Evolutionary conservation across 805 yeast species (phyloP), one percentile per base, ranked within the genome.

Genomic region (Lipomyces anomalus): DNA sequence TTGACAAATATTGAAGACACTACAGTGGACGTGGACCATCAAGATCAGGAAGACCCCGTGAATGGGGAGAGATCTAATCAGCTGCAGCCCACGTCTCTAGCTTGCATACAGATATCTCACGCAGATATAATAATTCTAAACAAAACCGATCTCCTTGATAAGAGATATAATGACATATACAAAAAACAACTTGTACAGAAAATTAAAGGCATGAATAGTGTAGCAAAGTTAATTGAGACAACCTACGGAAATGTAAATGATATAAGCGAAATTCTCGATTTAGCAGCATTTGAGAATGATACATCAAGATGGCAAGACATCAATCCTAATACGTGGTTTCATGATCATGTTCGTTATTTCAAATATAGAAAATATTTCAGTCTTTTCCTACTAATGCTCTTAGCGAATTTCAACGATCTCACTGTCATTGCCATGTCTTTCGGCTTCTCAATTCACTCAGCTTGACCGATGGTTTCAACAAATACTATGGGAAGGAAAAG

Each of bases 71-170:
- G 48, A 7, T 54, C 64, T 17, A 64, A 66, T 36, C 79, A 77
- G 16, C 42, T 46, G 7, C 67, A 66, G 24, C 67, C 72, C 4
- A 60, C 79, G 11, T 82, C 95, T 0, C 82, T 95, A 1, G 97
- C 97, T 0, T 88, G 84, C 60, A 69, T 86, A 26, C 98, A 92
- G 66, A 74, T 92, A 18, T 95, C 95, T 0, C 67, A 88, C 61
- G 96, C 97, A 0, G 98, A 92, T 63, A 78, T 78, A 4, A 71
- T 92, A 0, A 58, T 92, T 7, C 53, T 92, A 48, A 92, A 92
- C 66, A 92, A 92, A 63, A 64, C 76, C 35, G 98, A 92, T 58
- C 71, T 64, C 16, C 53, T 76, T 2, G 62, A 67, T 6, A 48
- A 53, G 1, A 18, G n/a, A 20, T n/a, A 55, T 3, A 42, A 48